Conservation (phyloP, 176 grass and related monocot species). For the Saccharum spontaneum region DNA sequence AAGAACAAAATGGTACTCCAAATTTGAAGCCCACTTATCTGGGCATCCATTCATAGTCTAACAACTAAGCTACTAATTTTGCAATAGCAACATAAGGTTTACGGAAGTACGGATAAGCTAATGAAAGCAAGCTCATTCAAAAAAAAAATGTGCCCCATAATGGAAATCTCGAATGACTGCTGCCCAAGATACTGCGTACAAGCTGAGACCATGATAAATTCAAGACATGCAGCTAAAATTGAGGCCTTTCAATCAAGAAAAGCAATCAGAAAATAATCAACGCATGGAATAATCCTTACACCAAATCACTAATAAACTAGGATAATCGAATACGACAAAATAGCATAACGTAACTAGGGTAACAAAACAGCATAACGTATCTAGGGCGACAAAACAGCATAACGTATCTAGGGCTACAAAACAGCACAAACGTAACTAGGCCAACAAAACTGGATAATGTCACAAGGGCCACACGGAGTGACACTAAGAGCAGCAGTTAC, state of each 20-base stretch:
- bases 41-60: not conserved
- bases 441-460: not conserved
- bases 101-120: not conserved
- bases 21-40: not conserved
- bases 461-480: not conserved
- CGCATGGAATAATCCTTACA: not conserved
- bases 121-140: not conserved
- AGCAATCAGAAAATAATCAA: not conserved
- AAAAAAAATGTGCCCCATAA: not conserved
- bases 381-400: not conserved
- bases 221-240: not conserved
- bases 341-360: not conserved
- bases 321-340: not conserved
- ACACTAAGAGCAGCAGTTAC: not conserved
- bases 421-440: not conserved
- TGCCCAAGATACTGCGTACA: not conserved
- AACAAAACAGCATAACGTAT: not conserved
- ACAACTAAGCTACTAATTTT: not conserved
- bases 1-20: not conserved
- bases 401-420: not conserved
- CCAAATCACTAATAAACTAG: constrained; percentile 6
- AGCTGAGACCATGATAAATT: constrained; percentile 4
- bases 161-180: not conserved
- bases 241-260: not conserved
- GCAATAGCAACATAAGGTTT: not conserved